These are phyloP conservation scores for Eimeria zaria DNA, from an alignment of 169 alveolate genomes.

Conservation along the genomic window DNA sequence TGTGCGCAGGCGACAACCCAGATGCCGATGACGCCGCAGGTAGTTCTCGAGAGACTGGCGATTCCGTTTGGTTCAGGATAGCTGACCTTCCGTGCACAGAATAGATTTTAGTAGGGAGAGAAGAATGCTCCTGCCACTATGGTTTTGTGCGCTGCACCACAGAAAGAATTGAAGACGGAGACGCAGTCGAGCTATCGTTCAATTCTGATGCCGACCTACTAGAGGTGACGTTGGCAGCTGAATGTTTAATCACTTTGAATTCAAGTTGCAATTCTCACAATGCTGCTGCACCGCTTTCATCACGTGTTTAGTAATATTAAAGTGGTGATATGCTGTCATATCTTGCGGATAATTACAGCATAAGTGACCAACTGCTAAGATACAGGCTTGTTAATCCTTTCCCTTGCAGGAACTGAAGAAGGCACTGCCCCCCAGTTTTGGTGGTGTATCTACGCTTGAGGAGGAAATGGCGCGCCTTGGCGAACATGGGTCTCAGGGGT, in stretches of 20 bases:
- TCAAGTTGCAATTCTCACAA: not conserved
- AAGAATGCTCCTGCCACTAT: not conserved
- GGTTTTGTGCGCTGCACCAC: not conserved
- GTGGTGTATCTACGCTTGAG: not conserved
- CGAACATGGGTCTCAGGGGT: not conserved
- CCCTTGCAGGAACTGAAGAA: constrained; percentile 43
- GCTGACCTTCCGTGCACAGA: not conserved
- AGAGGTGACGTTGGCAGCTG: constrained; percentile 45
- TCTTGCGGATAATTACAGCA: not conserved
- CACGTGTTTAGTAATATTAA: not conserved
- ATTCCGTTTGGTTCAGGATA: not conserved
- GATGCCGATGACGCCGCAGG: constrained; percentile 26
- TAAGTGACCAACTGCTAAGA: not conserved
- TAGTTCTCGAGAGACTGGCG: not conserved
- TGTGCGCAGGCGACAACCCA: constrained; percentile 5
- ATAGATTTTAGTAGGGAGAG: not conserved
- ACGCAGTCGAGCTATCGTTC: not conserved
- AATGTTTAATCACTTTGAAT: not conserved
- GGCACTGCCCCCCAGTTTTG: constrained; percentile 39
- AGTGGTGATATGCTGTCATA: not conserved
- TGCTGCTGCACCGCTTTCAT: not conserved
- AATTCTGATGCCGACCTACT: constrained; percentile 20
- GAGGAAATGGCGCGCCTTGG: constrained; percentile 11
- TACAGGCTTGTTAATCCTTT: not conserved
- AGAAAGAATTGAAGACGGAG: constrained; percentile 11